These are phyloP conservation scores for Cyphellophora europaea DNA, from an alignment of 2,329 filamentous ascomycete genomes.

Conservation along the genomic window DNA sequence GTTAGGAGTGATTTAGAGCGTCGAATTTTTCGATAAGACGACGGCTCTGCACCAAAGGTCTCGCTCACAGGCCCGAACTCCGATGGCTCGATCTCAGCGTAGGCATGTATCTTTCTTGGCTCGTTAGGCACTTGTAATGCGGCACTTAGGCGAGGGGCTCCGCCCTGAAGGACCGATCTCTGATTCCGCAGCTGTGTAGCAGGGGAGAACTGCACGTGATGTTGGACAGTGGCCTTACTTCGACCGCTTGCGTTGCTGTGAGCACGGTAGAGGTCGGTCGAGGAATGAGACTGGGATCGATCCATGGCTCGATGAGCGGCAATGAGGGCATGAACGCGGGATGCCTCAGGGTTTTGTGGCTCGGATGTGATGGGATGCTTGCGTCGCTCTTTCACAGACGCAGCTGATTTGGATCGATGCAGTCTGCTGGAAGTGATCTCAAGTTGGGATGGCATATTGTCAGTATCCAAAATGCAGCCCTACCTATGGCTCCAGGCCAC, in stretches of 20 bases:
- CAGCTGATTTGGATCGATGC: constrained; percentile 30
- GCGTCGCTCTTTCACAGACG: constrained; percentile 25
- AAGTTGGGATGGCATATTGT: constrained; percentile 21
- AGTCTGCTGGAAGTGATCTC: constrained; percentile 22
- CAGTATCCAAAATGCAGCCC: constrained; percentile 7
- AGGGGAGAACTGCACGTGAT: constrained; percentile 1
- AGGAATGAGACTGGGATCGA: constrained; percentile 23
- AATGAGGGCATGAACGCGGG: constrained; percentile 27
- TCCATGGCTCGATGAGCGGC: constrained; percentile 34
- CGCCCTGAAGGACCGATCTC: constrained; percentile 4
- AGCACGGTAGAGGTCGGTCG: constrained; percentile 7
- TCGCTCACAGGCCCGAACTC: constrained; percentile 4
- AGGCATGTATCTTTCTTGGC: background rate
- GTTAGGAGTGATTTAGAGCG: constrained; percentile 41
- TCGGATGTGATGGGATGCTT: constrained; percentile 18
- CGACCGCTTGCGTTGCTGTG: constrained; percentile 7
- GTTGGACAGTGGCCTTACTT: background rate
- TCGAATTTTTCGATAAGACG: constrained; percentile 36
- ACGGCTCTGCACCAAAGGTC: constrained; percentile 30
- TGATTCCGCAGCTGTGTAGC: constrained; percentile 4
- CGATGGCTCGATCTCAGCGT: background rate
- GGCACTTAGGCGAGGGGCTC: constrained; percentile 1
- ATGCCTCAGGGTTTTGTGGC: constrained; percentile 22
- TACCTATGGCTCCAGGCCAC: background rate
- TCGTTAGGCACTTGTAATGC: background rate